Evolutionary conservation across 768 basidiomycete species (phyloP).

Genomic region (Pleurotus citrinopileatus): DNA sequence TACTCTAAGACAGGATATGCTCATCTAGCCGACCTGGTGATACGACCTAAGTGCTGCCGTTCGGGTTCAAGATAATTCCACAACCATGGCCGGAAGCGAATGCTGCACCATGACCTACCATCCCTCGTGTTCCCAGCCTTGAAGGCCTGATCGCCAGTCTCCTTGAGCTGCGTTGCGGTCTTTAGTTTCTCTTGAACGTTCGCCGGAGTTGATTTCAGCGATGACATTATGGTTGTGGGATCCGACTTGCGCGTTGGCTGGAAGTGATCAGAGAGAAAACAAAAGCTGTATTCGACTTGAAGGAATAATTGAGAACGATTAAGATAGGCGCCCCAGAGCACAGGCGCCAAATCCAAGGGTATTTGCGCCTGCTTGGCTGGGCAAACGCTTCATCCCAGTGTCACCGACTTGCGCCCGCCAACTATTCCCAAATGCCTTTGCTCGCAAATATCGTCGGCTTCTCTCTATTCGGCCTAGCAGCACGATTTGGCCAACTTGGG

Average conservation of each 20-base stretch:
- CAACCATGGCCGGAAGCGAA: neutral
- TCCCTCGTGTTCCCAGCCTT: slow-evolving; percentile 58
- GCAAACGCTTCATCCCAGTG: neutral
- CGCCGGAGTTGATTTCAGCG: slow-evolving; percentile 14
- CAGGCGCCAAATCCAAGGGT: neutral
- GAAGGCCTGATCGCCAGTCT: slow-evolving; percentile 64
- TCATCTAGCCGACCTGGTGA: slow-evolving; percentile 52
- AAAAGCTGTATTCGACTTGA: slow-evolving; percentile 25
- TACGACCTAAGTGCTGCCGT: slow-evolving; percentile 72
- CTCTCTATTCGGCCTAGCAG: slow-evolving; percentile 78
- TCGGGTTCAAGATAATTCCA: slow-evolving; percentile 9
- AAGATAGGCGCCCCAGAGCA: slow-evolving; percentile 8
- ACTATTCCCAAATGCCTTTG: slow-evolving; percentile 48
- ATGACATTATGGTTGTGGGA: slow-evolving; percentile 2
- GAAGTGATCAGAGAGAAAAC: neutral
- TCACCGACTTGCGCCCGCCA: neutral
- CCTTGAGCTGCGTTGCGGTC: slow-evolving; percentile 67
- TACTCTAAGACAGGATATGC: neutral
- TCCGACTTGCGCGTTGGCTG: neutral
- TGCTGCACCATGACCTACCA: slow-evolving; percentile 38
- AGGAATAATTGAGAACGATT: slow-evolving; percentile 1
- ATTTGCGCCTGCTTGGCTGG: neutral
- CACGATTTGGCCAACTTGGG: slow-evolving; percentile 82
- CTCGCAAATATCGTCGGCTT: slow-evolving; percentile 73
- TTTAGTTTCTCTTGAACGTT: slow-evolving; percentile 46